Base-by-base conservation (phyloP, 306 rosid species). In the Sicyos edulis region DNA sequence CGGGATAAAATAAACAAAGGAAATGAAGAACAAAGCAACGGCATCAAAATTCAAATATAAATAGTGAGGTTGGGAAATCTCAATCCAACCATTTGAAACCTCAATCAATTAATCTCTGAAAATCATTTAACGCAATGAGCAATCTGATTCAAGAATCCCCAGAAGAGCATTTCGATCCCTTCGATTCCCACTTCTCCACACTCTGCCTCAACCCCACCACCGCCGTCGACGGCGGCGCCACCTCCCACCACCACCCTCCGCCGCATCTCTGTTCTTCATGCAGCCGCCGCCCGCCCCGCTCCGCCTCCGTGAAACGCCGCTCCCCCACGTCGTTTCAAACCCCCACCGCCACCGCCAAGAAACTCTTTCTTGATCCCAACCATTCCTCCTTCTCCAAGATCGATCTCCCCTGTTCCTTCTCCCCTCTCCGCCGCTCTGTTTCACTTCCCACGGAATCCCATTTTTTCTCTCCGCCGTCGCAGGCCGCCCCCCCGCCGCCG, bases 381-480 rank as follows among this genome's bases (percentile, higher is more conserved):
- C 10, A 61, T 16, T 32, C 37, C 37, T 32, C 37, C 37, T 32
- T 32, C 37, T 32, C 37, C 37, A 32, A 32, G 37, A 32, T 32
- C 37, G 37, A 32, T 32, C 37, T 32, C 19, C 29, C 22, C 75
- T 37, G 10, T 34, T 11, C 75, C 6, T 20, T 19, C 29, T 63
- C 70, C 24, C 59, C 71, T 29, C 77, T 74, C 54, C 71, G 71
- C 71, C 77, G 77, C 26, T 22, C 60, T 5, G 21, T 74, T 62
- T 74, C 77, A n/a, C 60, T 61, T 40, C 71, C 77, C 0, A 26
- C 19, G 2, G 45, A 74, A 12, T 14, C 70, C 16, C 42, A 11
- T 15, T 26, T 15, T 16, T 34, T 58, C 21, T 37, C 40, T 16
- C 52, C 65, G 13, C 20, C 19, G 14, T 17, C 8, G n/a, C 61